Evolutionary conservation across 768 basidiomycete species (phyloP), one percentile per base, ranked within the genome.

Genomic region (Amanita rubescens): DNA sequence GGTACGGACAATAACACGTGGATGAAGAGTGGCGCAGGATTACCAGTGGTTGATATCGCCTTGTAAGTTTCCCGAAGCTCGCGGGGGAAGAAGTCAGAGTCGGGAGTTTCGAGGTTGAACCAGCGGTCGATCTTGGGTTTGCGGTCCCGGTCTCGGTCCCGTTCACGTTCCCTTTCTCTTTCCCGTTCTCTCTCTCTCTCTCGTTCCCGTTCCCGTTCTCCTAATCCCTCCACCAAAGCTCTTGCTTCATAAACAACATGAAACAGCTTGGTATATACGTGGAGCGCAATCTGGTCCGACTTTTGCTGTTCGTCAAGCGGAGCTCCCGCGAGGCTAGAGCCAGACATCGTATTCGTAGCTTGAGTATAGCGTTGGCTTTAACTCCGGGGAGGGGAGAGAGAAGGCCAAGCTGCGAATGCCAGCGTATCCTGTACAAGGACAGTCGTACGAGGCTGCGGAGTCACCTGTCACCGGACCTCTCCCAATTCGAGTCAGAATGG

Each of bases 211-310:
- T 11, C 10, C 5, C 47, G 19, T 11, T n/a, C 11, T 14, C 11
- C 32, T 20, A 30, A 19, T 44, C 20, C 22, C 43, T 12, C 25
- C 35, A 5, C 34, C 47, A 22, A 85, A n/a, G 82, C 74, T 55
- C 90, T 75, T 12, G 88, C 85, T 64, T 87, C 74, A 66, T 82
- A 77, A 58, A 92, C 75, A 60, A 88, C 78, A 62, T 85, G 82
- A 65, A 80, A 81, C 50, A 91, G 81, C 73, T 92, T 92, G 48
- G 84, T 81, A 71, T 88, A 90, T 69, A 89, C 82, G 66, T 84
- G 82, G 68, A 84, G 83, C 46, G 86, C 85, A 62, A 92, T 91
- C 76, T 90, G 87, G 76, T 92, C 88, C 59, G 88, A 85, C 75
- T 82, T 90, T 58, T 73, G 72, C 30, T 46, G 42, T 3, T 53